Evolutionary conservation across 345 rosid species (phyloP), one percentile per base, ranked within the genome.

Genomic region (Sonneratia alba): DNA sequence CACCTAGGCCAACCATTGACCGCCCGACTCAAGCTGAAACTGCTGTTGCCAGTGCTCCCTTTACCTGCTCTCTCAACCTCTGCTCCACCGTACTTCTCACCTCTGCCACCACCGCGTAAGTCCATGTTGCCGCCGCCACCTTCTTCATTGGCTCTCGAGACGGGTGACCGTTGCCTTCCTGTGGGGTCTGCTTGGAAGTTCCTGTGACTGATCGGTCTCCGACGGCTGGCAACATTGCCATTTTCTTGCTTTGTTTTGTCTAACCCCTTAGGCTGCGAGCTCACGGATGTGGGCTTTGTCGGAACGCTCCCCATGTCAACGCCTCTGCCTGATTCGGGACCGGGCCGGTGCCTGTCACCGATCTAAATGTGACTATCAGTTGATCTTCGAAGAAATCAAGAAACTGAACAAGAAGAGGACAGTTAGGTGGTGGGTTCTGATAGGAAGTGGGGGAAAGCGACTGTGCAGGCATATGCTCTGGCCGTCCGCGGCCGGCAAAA

Each of bases 1-100:
- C 91, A 87, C 70, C 82, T 85, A 3, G 94, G 94, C 91, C 94
- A 85, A 7, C 91, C 94, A 74, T 79, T 75, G 18, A 79, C 64
- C 62, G 11, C 55, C 53, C 68, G 0, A 11, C 4, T 22, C 72
- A 57, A 38, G 73, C 65, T 22, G 59, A 70, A 66, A 62, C 55
- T 55, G 43, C 32, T 27, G 32, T 74, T 57, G 66, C 75, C 71
- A 59, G 68, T 37, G 8, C 68, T 59, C 63, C 71, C 42, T 27
- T 66, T 72, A 1, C 73, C 47, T 36, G 67, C 27, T 10, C 56
- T 56, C 72, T 37, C 34, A 4, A 18, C 48, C 72, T 40, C 37
- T 34, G 45, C 64, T 22, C 64, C 64, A n/a, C 71, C 66, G 55
- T 56, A 36, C 63, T 55, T 73, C 36, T 14, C 66, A n/a, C 62